Base-by-base conservation (phyloP, 139 green algal species). In the Micractinium sp. region DNA sequence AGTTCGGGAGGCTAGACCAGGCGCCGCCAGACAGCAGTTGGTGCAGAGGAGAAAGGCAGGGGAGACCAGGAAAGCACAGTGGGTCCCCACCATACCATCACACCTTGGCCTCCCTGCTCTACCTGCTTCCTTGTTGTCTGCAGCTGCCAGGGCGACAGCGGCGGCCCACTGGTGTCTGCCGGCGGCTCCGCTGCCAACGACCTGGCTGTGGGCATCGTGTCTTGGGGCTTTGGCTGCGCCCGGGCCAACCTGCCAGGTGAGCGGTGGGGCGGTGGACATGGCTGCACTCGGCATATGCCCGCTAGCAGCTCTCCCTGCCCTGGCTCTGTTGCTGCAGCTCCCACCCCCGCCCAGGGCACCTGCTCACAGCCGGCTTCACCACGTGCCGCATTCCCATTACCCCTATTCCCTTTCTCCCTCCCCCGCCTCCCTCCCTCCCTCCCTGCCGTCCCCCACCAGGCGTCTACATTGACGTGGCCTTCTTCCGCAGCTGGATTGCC, bases 61-160 rank as follows among this genome's bases (percentile, higher is more conserved):
- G 5, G 47, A 9, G 47, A 5, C 5, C 47, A 56, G 5, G 47
- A 56, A 9, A 9, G 47, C 7, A 9, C 47, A 56, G 47, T 5
- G 47, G 47, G 47, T 56, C 47, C 5, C 13, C 71, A 36, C 18
- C 19, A 19, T 33, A 25, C 75, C 33, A 22, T 9, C 75, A 81
- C 35, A n/a, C 75, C 75, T 25, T 5, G 60, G 1, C 5, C 47
- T 56, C 47, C 15, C 78, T 66, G 22, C 38, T 82, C 15, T 9
- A 25, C 20, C 4, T 12, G 20, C 20, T 27, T 27, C 63, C 63
- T 71, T 71, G n/a, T 35, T n/a, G 18, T 33, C 27, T 71, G 47
- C 47, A 78, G 61, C 61, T 89, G 73, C 27, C 86, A 89, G 86
- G 86, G 86, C 75, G 86, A 89, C 86, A 56, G 25, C 19, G 86